These are phyloP conservation scores for Aspergillus proliferans DNA, from an alignment of 2,329 filamentous ascomycete genomes.

Conservation along the genomic window DNA sequence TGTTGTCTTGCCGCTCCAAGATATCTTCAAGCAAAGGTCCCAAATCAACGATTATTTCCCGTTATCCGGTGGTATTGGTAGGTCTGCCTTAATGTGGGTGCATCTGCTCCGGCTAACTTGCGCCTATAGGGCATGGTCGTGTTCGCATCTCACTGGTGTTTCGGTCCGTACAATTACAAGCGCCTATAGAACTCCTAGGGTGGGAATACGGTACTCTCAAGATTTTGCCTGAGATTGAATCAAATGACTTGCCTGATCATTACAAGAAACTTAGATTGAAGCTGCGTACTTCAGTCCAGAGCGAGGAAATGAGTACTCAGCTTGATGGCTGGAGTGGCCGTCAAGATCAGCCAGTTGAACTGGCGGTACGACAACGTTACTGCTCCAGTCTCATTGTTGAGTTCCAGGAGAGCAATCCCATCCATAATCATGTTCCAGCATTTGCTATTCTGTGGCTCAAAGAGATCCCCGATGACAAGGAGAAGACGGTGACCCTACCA, in stretches of 20 bases:
- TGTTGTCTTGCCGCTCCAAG: background rate
- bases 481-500: no score
- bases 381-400: no score
- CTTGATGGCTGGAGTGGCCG: background rate
- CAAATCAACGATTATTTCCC: background rate
- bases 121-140: background rate
- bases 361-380: background rate
- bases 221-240: background rate
- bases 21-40: background rate
- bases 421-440: no score
- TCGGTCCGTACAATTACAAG: background rate
- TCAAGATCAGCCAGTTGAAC: background rate
- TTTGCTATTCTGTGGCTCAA: no score
- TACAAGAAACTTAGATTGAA: slow-evolving; percentile 1
- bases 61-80: background rate
- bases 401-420: no score
- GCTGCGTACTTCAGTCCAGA: background rate
- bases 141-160: background rate
- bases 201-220: background rate
- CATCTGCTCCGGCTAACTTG: background rate
- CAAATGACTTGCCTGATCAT: background rate
- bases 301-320: background rate
- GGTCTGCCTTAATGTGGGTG: slow-evolving; percentile 1
- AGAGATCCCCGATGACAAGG: no score
- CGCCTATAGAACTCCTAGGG: slow-evolving; percentile 1